phyloP scores from a whole-genome alignment of 805 yeast species.

The Hanseniaspora meyeri region DNA sequence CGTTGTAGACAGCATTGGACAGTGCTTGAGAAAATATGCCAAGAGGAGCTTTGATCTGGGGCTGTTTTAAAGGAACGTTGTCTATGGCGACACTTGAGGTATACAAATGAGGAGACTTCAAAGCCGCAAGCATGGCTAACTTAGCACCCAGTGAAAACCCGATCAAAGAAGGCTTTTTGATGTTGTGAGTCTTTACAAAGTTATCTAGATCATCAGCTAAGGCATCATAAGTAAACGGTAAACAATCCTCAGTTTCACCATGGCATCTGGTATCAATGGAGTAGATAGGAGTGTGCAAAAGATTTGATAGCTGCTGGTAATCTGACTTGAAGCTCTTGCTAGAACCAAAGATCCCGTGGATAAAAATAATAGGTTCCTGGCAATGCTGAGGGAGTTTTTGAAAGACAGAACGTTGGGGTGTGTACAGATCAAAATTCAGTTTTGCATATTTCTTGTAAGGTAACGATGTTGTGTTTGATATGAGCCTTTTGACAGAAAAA shows the following conservation, averaged over 20 bases:
- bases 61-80: constrained; percentile 19
- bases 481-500: neutral
- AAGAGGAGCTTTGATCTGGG: constrained; percentile 19
- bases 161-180: constrained; percentile 27
- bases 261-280: constrained; percentile 46
- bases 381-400: constrained; percentile 18
- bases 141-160: constrained; percentile 59
- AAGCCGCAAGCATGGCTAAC: constrained; percentile 36
- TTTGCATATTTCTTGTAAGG: constrained; percentile 18
- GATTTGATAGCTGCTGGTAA: constrained; percentile 28
- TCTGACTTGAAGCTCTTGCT: constrained; percentile 33
- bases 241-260: constrained; percentile 36
- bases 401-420: constrained; percentile 18
- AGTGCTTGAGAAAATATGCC: neutral
- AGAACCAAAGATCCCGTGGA: constrained; percentile 37
- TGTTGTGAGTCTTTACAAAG: constrained; percentile 19
- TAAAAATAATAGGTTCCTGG: constrained; percentile 29
- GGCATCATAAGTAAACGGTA: constrained; percentile 35
- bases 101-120: constrained; percentile 26
- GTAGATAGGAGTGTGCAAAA: constrained; percentile 28
- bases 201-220: constrained; percentile 34
- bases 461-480: neutral
- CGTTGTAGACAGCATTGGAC: constrained; percentile 14
- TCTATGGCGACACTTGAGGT: constrained; percentile 31
- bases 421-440: constrained; percentile 23